A percentile compares a stretch with the other conserved stretches of the same genome.
Conservation (phyloP, 495 filamentous ascomycete species). For the Tetracladium setigerum region DNA sequence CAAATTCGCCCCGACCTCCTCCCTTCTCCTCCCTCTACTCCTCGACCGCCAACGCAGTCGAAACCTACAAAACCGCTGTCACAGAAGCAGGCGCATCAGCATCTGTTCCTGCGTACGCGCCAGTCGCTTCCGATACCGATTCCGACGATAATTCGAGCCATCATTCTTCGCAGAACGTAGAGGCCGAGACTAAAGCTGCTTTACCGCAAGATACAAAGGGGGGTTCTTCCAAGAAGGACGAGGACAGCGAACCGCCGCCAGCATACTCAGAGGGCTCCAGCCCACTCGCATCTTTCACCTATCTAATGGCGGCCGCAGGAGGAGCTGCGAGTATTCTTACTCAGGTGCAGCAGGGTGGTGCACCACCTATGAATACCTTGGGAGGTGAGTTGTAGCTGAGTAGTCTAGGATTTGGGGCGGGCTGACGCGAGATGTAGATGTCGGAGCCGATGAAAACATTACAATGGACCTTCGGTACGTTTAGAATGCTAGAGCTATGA, state of each 20-base stretch:
- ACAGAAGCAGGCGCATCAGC: slow-evolving; percentile 47
- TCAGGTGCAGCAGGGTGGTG: slow-evolving; percentile 88
- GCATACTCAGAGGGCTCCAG: slow-evolving; percentile 93
- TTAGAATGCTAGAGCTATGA: neutral
- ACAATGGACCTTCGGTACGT: slow-evolving; percentile 85
- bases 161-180: slow-evolving; percentile 29
- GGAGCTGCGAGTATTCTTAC: slow-evolving; percentile 97
- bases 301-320: slow-evolving; percentile 96
- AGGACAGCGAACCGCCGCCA: slow-evolving; percentile 87
- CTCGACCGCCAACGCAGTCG: slow-evolving; percentile 15
- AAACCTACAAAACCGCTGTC: slow-evolving; percentile 37
- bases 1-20: slow-evolving; percentile 46
- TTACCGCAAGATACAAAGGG: slow-evolving; percentile 74
- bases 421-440: slow-evolving; percentile 45
- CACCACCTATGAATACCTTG: slow-evolving; percentile 76
- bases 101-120: slow-evolving; percentile 55
- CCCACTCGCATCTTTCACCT: slow-evolving; percentile 87
- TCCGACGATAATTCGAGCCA: slow-evolving; percentile 9
- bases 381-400: slow-evolving; percentile 54
- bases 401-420: neutral
- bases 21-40: slow-evolving; percentile 58
- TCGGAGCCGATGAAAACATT: slow-evolving; percentile 89
- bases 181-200: slow-evolving; percentile 78
- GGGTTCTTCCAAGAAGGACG: slow-evolving; percentile 56
- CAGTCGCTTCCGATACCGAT: slow-evolving; percentile 36